These are phyloP conservation scores for Allomyces macrogynus DNA, from an alignment of 192 early-diverging fungal genomes.

Conservation along the genomic window DNA sequence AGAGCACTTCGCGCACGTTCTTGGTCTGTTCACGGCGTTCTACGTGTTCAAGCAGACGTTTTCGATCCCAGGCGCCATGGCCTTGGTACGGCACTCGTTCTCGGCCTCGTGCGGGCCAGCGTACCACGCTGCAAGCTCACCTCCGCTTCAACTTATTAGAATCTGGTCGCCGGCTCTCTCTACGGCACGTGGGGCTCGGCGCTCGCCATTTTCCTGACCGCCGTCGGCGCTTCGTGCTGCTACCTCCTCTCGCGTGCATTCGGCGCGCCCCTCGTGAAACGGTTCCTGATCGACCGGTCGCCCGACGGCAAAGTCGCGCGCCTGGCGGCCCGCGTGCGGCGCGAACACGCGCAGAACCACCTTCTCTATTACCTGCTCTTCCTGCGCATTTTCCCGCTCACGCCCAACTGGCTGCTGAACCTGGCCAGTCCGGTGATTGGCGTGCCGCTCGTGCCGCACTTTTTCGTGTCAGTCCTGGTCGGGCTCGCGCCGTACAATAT, in stretches of 20 bases:
- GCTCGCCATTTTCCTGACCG: slow-evolving; percentile 9
- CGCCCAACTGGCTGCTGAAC: slow-evolving; percentile 15
- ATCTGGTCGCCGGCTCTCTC: slow-evolving; percentile 13
- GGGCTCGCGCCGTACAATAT: background rate
- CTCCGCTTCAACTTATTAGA: background rate
- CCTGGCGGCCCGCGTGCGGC: slow-evolving; percentile 5
- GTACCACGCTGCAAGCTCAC: background rate
- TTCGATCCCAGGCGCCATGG: slow-evolving; percentile 13
- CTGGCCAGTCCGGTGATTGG: slow-evolving; percentile 16
- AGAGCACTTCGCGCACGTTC: slow-evolving; percentile 6
- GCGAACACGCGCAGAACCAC: slow-evolving; percentile 1
- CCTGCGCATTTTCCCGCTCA: slow-evolving; percentile 14
- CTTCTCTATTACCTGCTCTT: slow-evolving; percentile 14
- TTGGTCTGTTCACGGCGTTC: slow-evolving; percentile 8
- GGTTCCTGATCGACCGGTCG: background rate
- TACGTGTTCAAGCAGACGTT: slow-evolving; percentile 21
- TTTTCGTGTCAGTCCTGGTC: slow-evolving; percentile 11
- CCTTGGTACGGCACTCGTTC: slow-evolving; percentile 9
- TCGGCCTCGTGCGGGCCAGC: background rate
- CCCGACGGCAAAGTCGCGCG: slow-evolving; percentile 3
- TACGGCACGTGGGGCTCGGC: slow-evolving; percentile 15
- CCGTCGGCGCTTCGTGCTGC: slow-evolving; percentile 11
- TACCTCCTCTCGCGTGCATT: slow-evolving; percentile 12
- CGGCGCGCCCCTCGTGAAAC: slow-evolving; percentile 2
- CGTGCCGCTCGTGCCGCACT: slow-evolving; percentile 12